A percentile compares a stretch with the other conserved stretches of the same genome.
Conservation (phyloP, 257 asterid genomes). For the Galeopsis tetrahit region DNA sequence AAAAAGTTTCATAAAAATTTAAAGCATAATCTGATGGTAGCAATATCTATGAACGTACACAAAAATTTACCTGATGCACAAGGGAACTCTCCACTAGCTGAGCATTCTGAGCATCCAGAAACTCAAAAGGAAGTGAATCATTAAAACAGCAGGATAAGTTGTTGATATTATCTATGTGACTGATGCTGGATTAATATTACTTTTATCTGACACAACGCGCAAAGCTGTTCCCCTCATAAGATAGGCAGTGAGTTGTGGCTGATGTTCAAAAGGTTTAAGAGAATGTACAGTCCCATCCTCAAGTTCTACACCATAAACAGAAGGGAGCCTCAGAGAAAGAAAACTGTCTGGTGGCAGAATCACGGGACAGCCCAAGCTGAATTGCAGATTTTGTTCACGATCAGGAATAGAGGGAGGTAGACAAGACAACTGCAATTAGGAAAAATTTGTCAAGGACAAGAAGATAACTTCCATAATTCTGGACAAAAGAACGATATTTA, state of each 20-base stretch:
- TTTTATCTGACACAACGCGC: conserved; percentile 58
- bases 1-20: not conserved
- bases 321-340: conserved; percentile 88
- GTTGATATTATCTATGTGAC: conserved; percentile 38
- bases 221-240: conserved; percentile 71
- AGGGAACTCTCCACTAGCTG: conserved; percentile 31
- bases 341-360: conserved; percentile 96
- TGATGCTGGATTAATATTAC: conserved; percentile 51
- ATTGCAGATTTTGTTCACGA: conserved; percentile 71
- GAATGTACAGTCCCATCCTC: conserved; percentile 77
- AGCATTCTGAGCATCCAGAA: conserved; percentile 32
- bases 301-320: conserved; percentile 75
- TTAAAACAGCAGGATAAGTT: conserved; percentile 34
- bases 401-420: conserved; percentile 74
- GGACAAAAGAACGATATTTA: not conserved
- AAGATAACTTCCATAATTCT: conserved; percentile 2
- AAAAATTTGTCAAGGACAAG: conserved; percentile 32
- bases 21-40: not conserved
- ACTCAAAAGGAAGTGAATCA: conserved; percentile 35
- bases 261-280: conserved; percentile 70
- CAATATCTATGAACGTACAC: not conserved
- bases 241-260: conserved; percentile 89
- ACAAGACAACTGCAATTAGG: conserved; percentile 66
- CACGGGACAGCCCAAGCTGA: conserved; percentile 81
- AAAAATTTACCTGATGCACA: conserved; percentile 41